Evolutionary conservation across 169 alveolate genomes (phyloP).

Genomic region (Babesia bigemina): DNA sequence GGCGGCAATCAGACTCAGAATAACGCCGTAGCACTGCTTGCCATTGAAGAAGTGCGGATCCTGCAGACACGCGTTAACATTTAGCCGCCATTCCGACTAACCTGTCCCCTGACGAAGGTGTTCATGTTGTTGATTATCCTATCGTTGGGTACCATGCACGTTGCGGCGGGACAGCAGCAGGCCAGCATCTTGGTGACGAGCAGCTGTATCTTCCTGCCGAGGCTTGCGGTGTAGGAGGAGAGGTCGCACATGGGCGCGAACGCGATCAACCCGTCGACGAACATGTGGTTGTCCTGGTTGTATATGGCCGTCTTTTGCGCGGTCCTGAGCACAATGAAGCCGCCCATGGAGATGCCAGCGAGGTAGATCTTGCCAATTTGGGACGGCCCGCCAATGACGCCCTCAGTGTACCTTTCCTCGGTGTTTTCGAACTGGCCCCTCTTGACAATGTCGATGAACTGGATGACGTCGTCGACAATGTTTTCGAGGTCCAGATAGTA

Average conservation of each 20-base stretch:
- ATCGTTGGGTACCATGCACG: conserved; percentile 17
- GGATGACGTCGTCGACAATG: conserved; percentile 69
- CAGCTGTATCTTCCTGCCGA: conserved; percentile 38
- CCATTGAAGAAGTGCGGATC: conserved; percentile 51
- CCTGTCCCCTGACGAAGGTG: conserved; percentile 30
- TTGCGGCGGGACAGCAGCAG: conserved; percentile 33
- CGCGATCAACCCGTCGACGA: conserved; percentile 69
- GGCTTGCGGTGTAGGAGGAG: conserved; percentile 28
- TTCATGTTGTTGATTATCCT: not conserved
- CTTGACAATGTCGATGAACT: conserved; percentile 68
- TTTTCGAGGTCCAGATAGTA: conserved; percentile 62
- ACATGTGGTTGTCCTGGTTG: conserved; percentile 26
- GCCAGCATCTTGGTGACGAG: conserved; percentile 42
- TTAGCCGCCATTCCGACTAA: conserved; percentile 4
- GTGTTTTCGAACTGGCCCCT: conserved; percentile 52
- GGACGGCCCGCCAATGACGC: conserved; percentile 25
- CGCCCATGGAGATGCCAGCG: conserved; percentile 78
- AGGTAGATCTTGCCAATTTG: conserved; percentile 58
- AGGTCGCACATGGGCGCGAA: conserved; percentile 74
- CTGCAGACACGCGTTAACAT: conserved; percentile 10
- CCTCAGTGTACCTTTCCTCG: conserved; percentile 16
- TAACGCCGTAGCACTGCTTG: conserved; percentile 49
- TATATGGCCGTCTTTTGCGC: conserved; percentile 53
- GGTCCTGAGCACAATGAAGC: conserved; percentile 66
- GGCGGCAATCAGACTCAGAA: conserved; percentile 65